Conservation (phyloP, 176 grass and related monocot species). For the Secale cereale region DNA sequence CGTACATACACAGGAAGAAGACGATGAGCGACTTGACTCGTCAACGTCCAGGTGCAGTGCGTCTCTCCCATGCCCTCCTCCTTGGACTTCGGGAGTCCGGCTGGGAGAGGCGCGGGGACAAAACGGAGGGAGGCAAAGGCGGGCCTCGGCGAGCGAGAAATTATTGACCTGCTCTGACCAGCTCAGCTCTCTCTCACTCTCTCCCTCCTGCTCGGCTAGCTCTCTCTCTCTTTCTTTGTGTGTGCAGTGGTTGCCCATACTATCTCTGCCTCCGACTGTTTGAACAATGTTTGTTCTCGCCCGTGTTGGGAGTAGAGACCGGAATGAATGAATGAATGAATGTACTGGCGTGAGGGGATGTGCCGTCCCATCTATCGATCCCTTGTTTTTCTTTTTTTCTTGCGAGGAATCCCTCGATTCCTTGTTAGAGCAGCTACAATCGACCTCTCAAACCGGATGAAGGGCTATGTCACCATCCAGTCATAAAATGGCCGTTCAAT, state of each 20-base stretch:
- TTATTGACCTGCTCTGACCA: background rate
- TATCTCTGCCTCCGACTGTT: background rate
- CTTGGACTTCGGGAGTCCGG: background rate
- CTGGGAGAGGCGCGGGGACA: background rate
- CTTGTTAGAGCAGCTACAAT: too few species aligned
- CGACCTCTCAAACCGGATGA: too few species aligned
- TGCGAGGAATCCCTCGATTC: too few species aligned
- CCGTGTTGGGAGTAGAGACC: background rate
- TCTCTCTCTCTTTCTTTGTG: background rate
- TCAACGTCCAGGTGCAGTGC: constrained; percentile 1
- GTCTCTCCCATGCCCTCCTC: background rate
- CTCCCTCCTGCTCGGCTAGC: too few species aligned
- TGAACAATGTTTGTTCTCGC: background rate
- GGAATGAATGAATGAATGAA: background rate
- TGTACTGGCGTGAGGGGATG: background rate
- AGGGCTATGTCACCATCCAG: too few species aligned
- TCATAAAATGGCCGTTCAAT: too few species aligned
- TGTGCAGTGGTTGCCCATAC: background rate
- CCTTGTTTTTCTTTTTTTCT: too few species aligned
- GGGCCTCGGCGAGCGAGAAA: background rate
- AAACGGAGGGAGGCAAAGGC: constrained; percentile 21
- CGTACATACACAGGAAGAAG: background rate
- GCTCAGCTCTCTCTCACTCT: too few species aligned
- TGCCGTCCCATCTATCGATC: background rate
- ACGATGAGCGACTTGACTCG: background rate